These are phyloP conservation scores for Aureobasidium sp. DNA, from an alignment of 2,329 filamentous ascomycete species.

Conservation along the genomic window DNA sequence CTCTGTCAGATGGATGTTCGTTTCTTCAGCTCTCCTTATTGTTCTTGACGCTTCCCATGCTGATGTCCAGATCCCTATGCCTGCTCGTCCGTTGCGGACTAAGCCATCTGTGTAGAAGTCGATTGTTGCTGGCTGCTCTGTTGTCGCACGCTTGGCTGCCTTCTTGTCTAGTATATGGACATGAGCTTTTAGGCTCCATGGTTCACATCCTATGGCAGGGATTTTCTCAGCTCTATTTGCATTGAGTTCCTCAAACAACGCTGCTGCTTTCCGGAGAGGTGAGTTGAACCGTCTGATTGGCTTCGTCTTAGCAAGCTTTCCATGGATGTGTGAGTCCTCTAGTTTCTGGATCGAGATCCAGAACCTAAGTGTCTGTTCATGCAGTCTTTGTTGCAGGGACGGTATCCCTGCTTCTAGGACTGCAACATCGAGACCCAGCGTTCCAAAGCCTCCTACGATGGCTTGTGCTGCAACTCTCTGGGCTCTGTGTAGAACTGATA, in stretches of 20 bases:
- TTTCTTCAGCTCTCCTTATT: neutral
- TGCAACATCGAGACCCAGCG: neutral
- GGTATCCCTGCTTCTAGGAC: neutral
- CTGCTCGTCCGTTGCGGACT: neutral
- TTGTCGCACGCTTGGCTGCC: neutral
- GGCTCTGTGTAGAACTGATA: neutral
- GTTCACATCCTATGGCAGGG: neutral
- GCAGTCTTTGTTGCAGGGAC: neutral
- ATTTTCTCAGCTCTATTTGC: neutral
- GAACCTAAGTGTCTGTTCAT: constrained; percentile 5
- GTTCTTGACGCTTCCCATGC: neutral
- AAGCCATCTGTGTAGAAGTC: neutral
- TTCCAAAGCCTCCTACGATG: neutral
- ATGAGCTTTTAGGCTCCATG: neutral
- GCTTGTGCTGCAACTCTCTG: neutral
- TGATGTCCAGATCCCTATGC: neutral
- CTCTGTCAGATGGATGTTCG: neutral
- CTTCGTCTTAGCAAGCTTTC: too few relatives aligned
- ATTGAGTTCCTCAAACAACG: neutral
- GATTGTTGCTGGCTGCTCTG: neutral
- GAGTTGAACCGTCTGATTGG: too few relatives aligned
- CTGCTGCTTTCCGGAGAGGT: too few relatives aligned
- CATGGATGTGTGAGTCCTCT: too few relatives aligned
- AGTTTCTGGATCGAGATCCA: too few relatives aligned
- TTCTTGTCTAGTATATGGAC: neutral